Conservation (phyloP, 768 basidiomycete species). For the Sarcomyxa edulis region DNA sequence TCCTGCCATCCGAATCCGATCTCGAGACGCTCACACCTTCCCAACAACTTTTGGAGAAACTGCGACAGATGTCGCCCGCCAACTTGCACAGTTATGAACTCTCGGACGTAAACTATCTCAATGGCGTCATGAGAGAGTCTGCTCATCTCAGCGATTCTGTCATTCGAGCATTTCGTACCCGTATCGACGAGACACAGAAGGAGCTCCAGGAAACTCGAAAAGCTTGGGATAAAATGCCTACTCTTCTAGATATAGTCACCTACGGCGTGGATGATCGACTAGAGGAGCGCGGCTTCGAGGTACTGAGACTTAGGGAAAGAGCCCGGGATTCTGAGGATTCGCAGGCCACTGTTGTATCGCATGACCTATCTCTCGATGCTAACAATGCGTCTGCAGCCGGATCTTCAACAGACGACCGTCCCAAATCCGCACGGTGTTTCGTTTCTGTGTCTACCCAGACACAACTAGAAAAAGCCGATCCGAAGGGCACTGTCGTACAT, state of each 20-base stretch:
- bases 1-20: conserved; percentile 29
- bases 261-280: conserved; percentile 42
- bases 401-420: conserved; percentile 8
- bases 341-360: conserved; percentile 44
- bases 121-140: conserved; percentile 42
- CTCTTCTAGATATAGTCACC: conserved; percentile 37
- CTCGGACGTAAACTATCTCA: conserved; percentile 36
- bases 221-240: conserved; percentile 37
- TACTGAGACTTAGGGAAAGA: conserved; percentile 13
- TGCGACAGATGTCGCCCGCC: conserved; percentile 44
- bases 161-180: conserved; percentile 45
- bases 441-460: conserved; percentile 20
- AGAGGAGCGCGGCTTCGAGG: conserved; percentile 24
- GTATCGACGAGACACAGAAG: conserved; percentile 44
- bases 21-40: conserved; percentile 39
- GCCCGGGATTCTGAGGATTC: conserved; percentile 68
- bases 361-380: conserved; percentile 8
- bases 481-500: background rate
- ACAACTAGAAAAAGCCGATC: conserved; percentile 19
- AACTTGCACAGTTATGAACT: conserved; percentile 29
- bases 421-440: conserved; percentile 7
- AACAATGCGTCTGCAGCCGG: conserved; percentile 10
- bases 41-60: conserved; percentile 47
- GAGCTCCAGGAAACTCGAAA: conserved; percentile 44
- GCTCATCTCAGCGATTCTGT: conserved; percentile 40